A percentile compares a stretch with the other conserved stretches of the same genome.
Conservation (phyloP, 257 asterid species). For the Primulina huaijiensis region DNA sequence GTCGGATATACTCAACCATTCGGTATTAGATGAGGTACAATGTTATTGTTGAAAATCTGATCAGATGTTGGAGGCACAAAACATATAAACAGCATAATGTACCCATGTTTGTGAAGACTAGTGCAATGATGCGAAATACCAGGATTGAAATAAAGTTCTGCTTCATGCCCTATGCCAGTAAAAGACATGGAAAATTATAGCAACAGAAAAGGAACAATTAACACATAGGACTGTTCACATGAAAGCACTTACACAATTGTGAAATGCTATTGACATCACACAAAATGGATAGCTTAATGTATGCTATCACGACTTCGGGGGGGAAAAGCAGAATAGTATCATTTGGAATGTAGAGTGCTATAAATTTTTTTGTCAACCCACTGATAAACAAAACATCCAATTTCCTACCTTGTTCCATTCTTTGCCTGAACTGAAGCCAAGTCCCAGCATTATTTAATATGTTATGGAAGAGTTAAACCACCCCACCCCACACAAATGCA, state of each 20-base stretch:
- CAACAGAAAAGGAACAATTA: background rate
- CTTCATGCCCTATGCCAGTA: background rate
- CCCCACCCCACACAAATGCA: background rate
- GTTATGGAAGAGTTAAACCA: background rate
- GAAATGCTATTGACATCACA: background rate
- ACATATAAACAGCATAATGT: background rate
- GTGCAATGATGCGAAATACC: background rate
- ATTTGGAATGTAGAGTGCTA: background rate
- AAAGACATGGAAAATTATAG: background rate
- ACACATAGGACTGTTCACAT: background rate
- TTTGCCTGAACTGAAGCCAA: background rate
- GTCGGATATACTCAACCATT: background rate
- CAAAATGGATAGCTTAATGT: background rate
- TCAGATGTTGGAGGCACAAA: background rate
- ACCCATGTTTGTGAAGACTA: background rate
- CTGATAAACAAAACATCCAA: background rate
- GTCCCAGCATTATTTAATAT: background rate
- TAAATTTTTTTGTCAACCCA: background rate
- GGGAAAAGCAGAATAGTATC: background rate
- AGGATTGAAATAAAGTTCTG: conserved; percentile 2
- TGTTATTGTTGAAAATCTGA: background rate
- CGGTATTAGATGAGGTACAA: background rate
- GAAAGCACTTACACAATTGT: background rate
- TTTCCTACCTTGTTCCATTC: background rate
- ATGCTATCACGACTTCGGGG: background rate